A percentile compares a stretch with the other conserved stretches of the same genome.
Conservation (phyloP, 495 filamentous ascomycete genomes). For the Echria macrotheca region DNA sequence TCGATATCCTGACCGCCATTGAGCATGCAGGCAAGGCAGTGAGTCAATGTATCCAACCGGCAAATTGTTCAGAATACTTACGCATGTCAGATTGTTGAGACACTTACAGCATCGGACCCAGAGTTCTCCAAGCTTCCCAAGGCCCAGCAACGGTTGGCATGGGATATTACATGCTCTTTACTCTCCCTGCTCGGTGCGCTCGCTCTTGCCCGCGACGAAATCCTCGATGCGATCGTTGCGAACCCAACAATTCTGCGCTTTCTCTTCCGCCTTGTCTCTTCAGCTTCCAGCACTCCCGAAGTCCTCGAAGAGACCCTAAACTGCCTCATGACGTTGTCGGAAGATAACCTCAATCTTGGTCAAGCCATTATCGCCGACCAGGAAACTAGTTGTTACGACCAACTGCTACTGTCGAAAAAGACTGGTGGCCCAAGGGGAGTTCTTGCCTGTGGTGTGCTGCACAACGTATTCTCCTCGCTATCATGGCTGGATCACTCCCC, state of each 20-base stretch:
- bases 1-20: constrained; percentile 52
- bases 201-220: constrained; percentile 49
- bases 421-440: constrained; percentile 33
- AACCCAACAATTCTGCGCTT: constrained; percentile 43
- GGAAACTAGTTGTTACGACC: constrained; percentile 31
- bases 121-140: constrained; percentile 40
- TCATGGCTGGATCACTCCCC: constrained; percentile 45
- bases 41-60: constrained; percentile 14
- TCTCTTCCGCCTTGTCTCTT: constrained; percentile 43
- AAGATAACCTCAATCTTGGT: constrained; percentile 46
- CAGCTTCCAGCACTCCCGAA: constrained; percentile 25
- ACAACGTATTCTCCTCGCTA: constrained; percentile 45
- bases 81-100: constrained; percentile 36
- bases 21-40: constrained; percentile 47
- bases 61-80: not conserved
- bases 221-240: constrained; percentile 44
- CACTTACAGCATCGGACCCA: constrained; percentile 31
- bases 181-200: constrained; percentile 40
- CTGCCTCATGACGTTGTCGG: constrained; percentile 50
- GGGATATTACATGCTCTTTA: constrained; percentile 45
- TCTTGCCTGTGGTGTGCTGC: constrained; percentile 46
- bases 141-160: constrained; percentile 43
- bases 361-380: constrained; percentile 38
- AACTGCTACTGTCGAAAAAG: constrained; percentile 31
- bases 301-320: constrained; percentile 41